A percentile compares a stretch with the other conserved stretches of the same genome.
Conservation (phyloP, 225 moss, liverwort and hornwort species). For the Bryoerythrophyllum caledonicum region DNA sequence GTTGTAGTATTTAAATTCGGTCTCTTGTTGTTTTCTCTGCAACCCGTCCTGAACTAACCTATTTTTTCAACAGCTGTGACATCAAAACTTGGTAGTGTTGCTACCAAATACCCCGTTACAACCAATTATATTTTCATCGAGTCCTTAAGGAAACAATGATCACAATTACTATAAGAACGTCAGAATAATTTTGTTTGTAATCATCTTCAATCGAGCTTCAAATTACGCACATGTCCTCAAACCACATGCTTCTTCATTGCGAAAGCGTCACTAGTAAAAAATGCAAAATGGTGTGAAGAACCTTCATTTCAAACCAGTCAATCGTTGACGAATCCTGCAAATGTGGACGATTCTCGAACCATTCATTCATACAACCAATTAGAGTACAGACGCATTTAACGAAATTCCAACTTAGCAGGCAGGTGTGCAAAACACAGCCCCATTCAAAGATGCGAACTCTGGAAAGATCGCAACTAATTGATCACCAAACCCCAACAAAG, state of each 20-base stretch:
- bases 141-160: no score
- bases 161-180: no score
- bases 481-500: background rate
- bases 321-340: background rate
- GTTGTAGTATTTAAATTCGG: background rate
- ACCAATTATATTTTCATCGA: no score
- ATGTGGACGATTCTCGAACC: background rate
- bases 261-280: background rate
- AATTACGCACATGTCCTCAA: background rate
- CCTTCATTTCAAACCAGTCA: background rate
- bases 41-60: no score
- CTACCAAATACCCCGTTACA: no score
- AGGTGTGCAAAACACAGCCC: background rate
- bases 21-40: background rate
- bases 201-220: background rate
- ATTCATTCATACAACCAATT: background rate
- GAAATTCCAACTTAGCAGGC: background rate
- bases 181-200: background rate
- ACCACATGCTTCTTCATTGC: background rate
- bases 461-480: background rate
- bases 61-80: no score
- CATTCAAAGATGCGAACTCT: background rate
- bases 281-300: conserved; percentile 54
- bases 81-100: no score
- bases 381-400: background rate